These are phyloP conservation scores for Pestalotiopsis sp. DNA, from an alignment of 2,329 filamentous ascomycete genomes.

Conservation along the genomic window DNA sequence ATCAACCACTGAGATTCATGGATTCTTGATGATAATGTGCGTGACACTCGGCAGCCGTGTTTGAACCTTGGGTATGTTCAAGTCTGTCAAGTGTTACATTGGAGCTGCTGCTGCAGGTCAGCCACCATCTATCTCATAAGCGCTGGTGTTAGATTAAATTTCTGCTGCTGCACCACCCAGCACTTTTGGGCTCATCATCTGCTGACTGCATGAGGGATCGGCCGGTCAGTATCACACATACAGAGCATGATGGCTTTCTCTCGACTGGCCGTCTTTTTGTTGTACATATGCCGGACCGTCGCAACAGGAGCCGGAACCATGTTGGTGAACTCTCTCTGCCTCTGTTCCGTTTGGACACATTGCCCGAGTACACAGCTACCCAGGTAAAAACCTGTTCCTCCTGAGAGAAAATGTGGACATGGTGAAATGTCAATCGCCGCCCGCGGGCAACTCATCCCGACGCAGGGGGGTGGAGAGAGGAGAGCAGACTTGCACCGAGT, in stretches of 20 bases:
- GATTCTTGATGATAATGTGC: neutral
- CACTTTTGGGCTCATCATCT: neutral
- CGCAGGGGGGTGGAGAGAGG: too few species aligned
- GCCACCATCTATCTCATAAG: neutral
- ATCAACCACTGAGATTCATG: neutral
- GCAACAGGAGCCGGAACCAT: neutral
- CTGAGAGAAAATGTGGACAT: too few species aligned
- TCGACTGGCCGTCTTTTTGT: neutral
- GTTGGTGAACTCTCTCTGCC: neutral
- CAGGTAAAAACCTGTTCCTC: too few species aligned
- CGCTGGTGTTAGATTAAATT: neutral
- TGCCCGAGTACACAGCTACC: too few species aligned
- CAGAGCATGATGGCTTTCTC: neutral
- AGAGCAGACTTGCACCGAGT: too few species aligned
- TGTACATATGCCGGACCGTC: neutral
- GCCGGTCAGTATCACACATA: neutral
- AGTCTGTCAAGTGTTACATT: neutral
- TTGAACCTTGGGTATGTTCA: neutral
- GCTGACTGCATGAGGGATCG: neutral
- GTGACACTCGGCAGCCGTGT: neutral
- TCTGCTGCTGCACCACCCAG: neutral
- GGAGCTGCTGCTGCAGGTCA: neutral
- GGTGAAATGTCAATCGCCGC: too few species aligned
- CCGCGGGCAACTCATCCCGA: too few species aligned
- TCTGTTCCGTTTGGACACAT: too few species aligned